A percentile compares a stretch with the other conserved stretches of the same genome.
These are phyloP conservation scores for Helminthosporium solani DNA, from an alignment of 2,329 filamentous ascomycete genomes.

Conservation along the genomic window DNA sequence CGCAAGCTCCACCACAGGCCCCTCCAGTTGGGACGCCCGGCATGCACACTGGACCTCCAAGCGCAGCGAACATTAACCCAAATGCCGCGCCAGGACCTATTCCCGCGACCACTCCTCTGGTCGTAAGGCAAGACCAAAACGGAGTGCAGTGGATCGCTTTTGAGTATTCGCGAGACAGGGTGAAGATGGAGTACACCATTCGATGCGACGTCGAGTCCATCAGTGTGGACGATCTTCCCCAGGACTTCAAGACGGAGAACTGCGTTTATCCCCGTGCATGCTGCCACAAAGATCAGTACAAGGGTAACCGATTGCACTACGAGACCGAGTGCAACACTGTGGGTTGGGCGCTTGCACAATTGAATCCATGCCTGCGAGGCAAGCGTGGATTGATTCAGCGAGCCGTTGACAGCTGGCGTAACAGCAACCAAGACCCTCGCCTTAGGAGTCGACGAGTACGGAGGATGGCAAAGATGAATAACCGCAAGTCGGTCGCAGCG, in stretches of 20 bases:
- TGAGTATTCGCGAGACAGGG: conserved; percentile 92
- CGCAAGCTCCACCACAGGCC: conserved; percentile 42
- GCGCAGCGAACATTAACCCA: conserved; percentile 65
- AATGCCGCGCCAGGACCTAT: conserved; percentile 95
- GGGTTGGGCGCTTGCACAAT: conserved; percentile 95
- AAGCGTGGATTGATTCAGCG: conserved; percentile 96
- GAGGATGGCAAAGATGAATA: conserved; percentile 94
- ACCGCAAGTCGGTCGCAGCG: conserved; percentile 69
- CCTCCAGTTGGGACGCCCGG: conserved; percentile 44
- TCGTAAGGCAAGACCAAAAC: conserved; percentile 92
- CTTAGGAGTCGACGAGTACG: conserved; percentile 88
- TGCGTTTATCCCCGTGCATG: conserved; percentile 96
- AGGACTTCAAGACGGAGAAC: conserved; percentile 96
- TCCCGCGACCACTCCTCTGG: conserved; percentile 90
- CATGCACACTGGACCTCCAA: conserved; percentile 43
- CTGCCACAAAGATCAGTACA: conserved; percentile 93
- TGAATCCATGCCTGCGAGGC: conserved; percentile 86
- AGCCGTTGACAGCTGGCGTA: conserved; percentile 97
- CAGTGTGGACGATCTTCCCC: conserved; percentile 77
- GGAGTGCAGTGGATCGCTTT: conserved; percentile 99
- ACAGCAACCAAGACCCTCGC: conserved; percentile 95
- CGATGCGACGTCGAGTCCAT: conserved; percentile 97
- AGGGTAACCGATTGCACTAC: conserved; percentile 91
- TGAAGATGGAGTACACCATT: conserved; percentile 99
- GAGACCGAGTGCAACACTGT: conserved; percentile 99